Base-by-base conservation (phyloP, 306 rosid species). In the Quercus mongolica region DNA sequence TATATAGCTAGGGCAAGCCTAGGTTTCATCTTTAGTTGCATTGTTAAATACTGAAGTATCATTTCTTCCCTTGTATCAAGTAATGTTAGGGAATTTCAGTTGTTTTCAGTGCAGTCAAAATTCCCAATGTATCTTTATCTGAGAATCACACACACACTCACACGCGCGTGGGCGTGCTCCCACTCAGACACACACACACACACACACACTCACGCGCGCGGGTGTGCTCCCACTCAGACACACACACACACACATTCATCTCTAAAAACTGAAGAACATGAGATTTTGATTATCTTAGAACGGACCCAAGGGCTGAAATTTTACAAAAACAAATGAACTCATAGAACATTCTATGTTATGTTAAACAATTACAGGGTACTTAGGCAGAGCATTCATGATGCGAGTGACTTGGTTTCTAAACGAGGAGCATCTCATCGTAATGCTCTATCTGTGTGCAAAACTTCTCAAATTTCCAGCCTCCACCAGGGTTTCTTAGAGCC, bases 361-460 rank as follows among this genome's bases (percentile, higher is more conserved):
- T 63, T 80, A 56, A 83, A 77, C 62, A 31, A 25, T 88, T 75
- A 76, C 92, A 95, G 99, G 88, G 80, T 73, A 52, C 67, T 92
- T 76, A 88, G 49, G 81, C 74, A 76, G 83, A 56, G 86, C 74
- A 81, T 90, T 80, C 7, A 11, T 13, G 90, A 90, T 69, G 68
- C 92, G 25, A 85, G 89, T 28, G 91, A 87, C 83, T 74, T 93
- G 80, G 74, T 92, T 82, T 74, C 84, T 73, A 81, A 84, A 80
- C 84, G 92, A 76, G 89, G 82, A 78, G 85, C 84, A 83, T 75
- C 77, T 55, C 83, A 62, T 33, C 71, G 5, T 71, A 78, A 87
- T 82, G 74, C 76, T 46, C 83, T 62, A 73, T 63, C 89, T 74
- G 83, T 38, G 23, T 76, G 84, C 80, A 84, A 75, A 82, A 78